Base-by-base conservation (phyloP, 2,329 filamentous ascomycete genomes). In the Neobulgaria alba region DNA sequence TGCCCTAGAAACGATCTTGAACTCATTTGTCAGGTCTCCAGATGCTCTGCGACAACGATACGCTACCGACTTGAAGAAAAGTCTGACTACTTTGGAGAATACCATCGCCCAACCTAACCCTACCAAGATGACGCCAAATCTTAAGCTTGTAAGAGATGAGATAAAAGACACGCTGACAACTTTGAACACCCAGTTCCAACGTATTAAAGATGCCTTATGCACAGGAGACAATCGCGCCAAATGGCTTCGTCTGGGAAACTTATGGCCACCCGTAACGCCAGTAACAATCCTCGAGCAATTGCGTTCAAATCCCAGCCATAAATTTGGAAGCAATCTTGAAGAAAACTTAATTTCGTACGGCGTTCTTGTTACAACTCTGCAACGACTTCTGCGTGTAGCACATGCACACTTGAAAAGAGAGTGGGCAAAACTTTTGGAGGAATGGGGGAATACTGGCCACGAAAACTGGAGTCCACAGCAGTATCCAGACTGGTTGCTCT, bases 401-500 rank as follows among this genome's bases (percentile, higher is more conserved):
- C 60, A 65, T 45, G 63, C 66, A 0, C 38, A 47, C 2, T 33
- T 48, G 10, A 63, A 62, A 38, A 1, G 18, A 0, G 58, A 63
- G 19, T 5, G 47, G 0, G 53, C 62, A 10, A 56, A 59, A 39
- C 33, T 67, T 4, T 20, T 50, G 0, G 60, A 63, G 2, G 68
- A 71, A 46, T 49, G 54, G 2, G 18, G 41, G 1, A 67, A 71
- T 46, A 5, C 23, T 3, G 66, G 65, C 0, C 67, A 72, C 45
- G 42, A 32, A 2, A 57, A 68, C 18, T 59, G 61, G 31, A 42
- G 50, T 5, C 51, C 60, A 4, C 5, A 33, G 1, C 59, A 73
- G 0, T 57, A 69, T 21, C 65, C 75, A 0, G 79, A 85, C 50
- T 83, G 78, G 73, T 56, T 85, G 0, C 61, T 85, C 0, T 59